Evolutionary conservation across 129 eudicot genomes (phyloP), one percentile per base, ranked within the genome.

Genomic region (Sambucus nigra): DNA sequence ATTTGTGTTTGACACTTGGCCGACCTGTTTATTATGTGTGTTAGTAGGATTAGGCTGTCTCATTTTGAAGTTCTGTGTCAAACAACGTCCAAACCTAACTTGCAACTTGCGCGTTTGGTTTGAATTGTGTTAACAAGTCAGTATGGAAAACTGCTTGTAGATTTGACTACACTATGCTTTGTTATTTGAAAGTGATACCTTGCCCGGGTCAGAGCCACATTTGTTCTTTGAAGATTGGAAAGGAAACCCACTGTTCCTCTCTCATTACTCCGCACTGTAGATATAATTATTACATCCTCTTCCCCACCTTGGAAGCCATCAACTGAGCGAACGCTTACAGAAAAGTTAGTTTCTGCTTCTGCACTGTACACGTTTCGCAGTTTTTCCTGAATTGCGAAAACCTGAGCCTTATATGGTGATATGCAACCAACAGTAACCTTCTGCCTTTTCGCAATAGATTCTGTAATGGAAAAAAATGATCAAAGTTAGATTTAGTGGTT

Each of bases 261-360:
- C 20, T 16, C 53, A 44, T 69, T 77, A 24, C 76, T 66, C 12
- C 86, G 47, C 21, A 80, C 96, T 1, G 94, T 83, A 4, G 96
- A 82, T 51, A 87, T 79, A 20, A 87, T 76, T 40, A 87, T 82
- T 15, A 76, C 73, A 31, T 87, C 96, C 60, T 83, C 81, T 62
- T 82, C 94, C 33, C 88, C 83, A 10, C 94, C 94, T 71, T 82
- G 94, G 51, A 87, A 82, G 16, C 88, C 88, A 64, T 86, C 89
- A 53, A 81, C 77, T 0, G 86, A 58, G 5, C 66, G 59, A 38
- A 86, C 76, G 9, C 56, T 66, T 42, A 78, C 79, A n/a, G 70
- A 68, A 38, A 78, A 68, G 4, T 28, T 40, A 13, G 53, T 49
- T n/a, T 60, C 57, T 21, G 53, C 48, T 24, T 65, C 72, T 27